Evolutionary conservation across 202 grass and related monocot genomes (phyloP), one percentile per base, ranked within the genome.

Genomic region (Dendrocalamus latiflorus): DNA sequence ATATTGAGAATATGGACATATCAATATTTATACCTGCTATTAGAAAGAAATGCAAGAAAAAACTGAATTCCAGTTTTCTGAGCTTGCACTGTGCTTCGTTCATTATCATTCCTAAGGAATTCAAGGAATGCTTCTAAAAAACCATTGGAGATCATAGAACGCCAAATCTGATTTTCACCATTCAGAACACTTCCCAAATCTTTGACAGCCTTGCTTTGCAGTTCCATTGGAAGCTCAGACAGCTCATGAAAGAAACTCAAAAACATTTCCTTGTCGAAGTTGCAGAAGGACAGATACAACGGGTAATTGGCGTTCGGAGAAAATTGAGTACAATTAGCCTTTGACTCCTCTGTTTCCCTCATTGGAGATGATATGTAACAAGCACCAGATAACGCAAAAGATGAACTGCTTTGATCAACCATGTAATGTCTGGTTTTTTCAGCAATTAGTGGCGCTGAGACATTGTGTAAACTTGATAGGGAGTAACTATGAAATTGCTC

Each of bases 41-140:
- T 70, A 70, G 43, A 30, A 33, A 91, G 66, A 84, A 82, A 89
- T 24, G 92, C 57, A 76, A 91, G 89, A 80, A 94, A 89, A 54
- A 94, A 89, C 15, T 89, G 81, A 80, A 82, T 51, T 81, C 83
- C 91, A 71, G 62, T 74, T 82, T 82, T 88, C 50, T 85, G 83
- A 69, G 76, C 70, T 54, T 74, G 71, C 15, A 76, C 22, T 53
- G 76, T 74, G 68, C 65, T 72, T 26, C 34, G 16, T 10, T 61
- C 33, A 54, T 42, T 72, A n/a, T 72, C 83, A 80, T 81, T 94
- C 63, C 67, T 78, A 72, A 94, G 38, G 58, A 94, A 88, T 6
- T 78, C 57, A 9, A 85, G 68, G 66, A 94, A 81, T 74, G 86
- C 89, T 86, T 94, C 91, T 76, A 57, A 30, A 75, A 91, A 91